Evolutionary conservation across 2,329 filamentous ascomycete species (phyloP), one percentile per base, ranked within the genome.

Genomic region (Shiraia bambusicola): DNA sequence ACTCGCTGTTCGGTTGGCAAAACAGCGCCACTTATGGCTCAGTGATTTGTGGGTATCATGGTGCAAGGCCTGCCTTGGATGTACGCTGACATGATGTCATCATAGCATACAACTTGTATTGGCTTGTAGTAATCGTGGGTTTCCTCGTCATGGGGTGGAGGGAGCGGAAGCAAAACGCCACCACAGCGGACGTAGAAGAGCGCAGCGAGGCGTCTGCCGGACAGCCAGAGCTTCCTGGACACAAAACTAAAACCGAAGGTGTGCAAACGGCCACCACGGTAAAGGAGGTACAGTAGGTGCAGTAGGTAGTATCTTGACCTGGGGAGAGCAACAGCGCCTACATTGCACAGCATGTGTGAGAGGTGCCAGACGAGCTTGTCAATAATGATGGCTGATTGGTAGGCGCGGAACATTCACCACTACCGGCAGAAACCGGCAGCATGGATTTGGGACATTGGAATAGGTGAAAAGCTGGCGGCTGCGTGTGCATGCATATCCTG

Each of bases 11-110:
- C 9, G 89, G 90, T 44, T 95, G 90, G 90, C 80, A 83, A 47
- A 95, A 95, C 72, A 88, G 86, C 10, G 90, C 87, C 4, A 94
- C 89, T 2, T 90, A 92, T 58, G 88, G 89, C 37, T 91, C 87
- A 1, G 86, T 95, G 50, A 82, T 95, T 49, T 83, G 19, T 22
- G 8, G 4, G 19, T 22, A 22, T 22, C 19, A 22, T 22, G 19
- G 8, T 8, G 19, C 19, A 22, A 22, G 4, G 8, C 19, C 19
- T 8, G 8, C 19, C 8, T 22, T 22, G 8, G 19, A 22, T 8
- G 8, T 22, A 22, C 4, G 8, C 19, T 22, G 19, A 22, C 19
- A 22, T 22, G 4, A 22, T 22, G 19, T 4, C 4, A 8, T 22
- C 4, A 8, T 22, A 22, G 19, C 86, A 1, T 95, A 95, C 72